A percentile compares a stretch with the other conserved stretches of the same genome.
Evolutionary conservation across 2,329 filamentous ascomycete genomes (phyloP).

Genomic region (Samsoniella hepiali): DNA sequence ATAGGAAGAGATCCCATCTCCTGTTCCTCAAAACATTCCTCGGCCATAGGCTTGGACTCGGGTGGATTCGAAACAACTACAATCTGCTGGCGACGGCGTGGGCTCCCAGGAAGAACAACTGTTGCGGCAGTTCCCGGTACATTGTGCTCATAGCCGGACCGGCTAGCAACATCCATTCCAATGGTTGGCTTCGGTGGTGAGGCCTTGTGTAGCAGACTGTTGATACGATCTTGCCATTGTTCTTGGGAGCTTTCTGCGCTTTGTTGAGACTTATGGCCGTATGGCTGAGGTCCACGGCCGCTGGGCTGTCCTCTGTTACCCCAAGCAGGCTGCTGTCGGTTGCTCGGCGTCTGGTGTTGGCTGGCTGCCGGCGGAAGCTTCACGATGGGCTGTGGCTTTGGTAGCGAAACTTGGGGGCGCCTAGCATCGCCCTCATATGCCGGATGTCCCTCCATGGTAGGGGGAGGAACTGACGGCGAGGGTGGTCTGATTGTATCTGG

Average conservation of each 20-base stretch:
- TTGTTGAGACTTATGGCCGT: conserved; percentile 16
- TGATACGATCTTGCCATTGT: conserved; percentile 81
- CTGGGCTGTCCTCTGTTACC: conserved; percentile 29
- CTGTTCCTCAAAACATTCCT: conserved; percentile 77
- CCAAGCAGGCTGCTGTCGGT: conserved; percentile 33
- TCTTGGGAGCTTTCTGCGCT: conserved; percentile 37
- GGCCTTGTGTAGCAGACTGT: conserved; percentile 70
- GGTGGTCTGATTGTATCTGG: conserved; percentile 43
- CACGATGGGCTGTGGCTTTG: conserved; percentile 70
- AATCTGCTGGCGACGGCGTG: neutral
- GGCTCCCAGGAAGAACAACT: conserved; percentile 59
- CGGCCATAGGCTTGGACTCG: conserved; percentile 65
- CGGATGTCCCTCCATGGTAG: conserved; percentile 66
- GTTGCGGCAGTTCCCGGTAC: conserved; percentile 54
- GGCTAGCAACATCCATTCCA: conserved; percentile 66
- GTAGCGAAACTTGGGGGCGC: conserved; percentile 67
- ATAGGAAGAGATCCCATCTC: conserved; percentile 75
- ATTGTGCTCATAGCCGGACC: conserved; percentile 60
- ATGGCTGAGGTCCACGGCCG: conserved; percentile 14
- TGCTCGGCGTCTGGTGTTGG: conserved; percentile 20
- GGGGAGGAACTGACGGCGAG: conserved; percentile 70
- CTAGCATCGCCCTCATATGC: conserved; percentile 64
- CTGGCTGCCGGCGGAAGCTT: conserved; percentile 63
- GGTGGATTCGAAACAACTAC: conserved; percentile 9
- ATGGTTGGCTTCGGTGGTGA: conserved; percentile 52